Conservation (phyloP, 768 basidiomycete species). For the Hygrophoropsis aurantiaca region DNA sequence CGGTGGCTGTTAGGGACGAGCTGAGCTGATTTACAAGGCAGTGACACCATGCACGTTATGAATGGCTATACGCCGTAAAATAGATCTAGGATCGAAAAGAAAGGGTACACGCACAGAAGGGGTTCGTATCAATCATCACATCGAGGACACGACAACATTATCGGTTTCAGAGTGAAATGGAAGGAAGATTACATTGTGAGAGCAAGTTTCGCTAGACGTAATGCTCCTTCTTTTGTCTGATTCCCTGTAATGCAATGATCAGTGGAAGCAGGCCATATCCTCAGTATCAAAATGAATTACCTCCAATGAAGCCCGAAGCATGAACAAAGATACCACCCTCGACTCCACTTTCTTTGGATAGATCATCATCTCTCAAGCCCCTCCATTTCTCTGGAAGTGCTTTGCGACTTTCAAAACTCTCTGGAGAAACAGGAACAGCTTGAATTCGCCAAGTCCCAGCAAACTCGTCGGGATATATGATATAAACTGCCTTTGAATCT, state of each 20-base stretch:
- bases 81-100: no score
- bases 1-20: no score
- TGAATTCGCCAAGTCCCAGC: conserved; percentile 85
- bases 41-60: no score
- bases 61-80: no score
- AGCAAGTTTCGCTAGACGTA: conserved; percentile 74
- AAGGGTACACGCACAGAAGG: no score
- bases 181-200: conserved; percentile 36
- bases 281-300: conserved; percentile 37
- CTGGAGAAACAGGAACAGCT: conserved; percentile 79
- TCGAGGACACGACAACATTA: no score
- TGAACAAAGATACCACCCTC: conserved; percentile 90
- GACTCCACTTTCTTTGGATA: conserved; percentile 74
- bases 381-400: conserved; percentile 93
- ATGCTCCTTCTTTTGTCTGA: conserved; percentile 84
- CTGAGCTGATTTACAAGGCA: no score
- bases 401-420: conserved; percentile 89
- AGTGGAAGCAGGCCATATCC: conserved; percentile 2
- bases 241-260: conserved; percentile 55
- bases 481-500: conserved; percentile 67
- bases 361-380: conserved; percentile 81
- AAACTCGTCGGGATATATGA: conserved; percentile 87
- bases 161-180: no score
- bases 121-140: no score
- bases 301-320: conserved; percentile 96